phyloP scores from a whole-genome alignment of 2,329 filamentous ascomycete species.

The Blastomyces gilchristii region DNA sequence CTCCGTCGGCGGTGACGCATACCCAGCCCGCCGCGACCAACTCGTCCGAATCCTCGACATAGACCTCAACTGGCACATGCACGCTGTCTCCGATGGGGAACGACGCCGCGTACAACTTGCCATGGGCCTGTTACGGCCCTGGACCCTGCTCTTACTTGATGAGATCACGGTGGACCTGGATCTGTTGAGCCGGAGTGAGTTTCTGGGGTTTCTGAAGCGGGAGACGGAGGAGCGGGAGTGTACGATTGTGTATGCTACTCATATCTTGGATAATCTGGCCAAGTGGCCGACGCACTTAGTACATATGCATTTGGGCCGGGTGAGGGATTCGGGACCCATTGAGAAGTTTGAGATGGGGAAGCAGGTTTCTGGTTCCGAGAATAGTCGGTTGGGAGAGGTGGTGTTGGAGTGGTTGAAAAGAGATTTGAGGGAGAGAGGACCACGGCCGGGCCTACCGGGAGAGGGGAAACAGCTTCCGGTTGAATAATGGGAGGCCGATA shows the following conservation, averaged over 20 bases:
- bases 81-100: constrained; percentile 89
- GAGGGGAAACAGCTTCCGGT: constrained; percentile 25
- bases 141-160: constrained; percentile 82
- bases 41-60: constrained; percentile 82
- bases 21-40: constrained; percentile 72
- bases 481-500: constrained; percentile 9
- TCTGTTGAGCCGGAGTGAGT: constrained; percentile 71
- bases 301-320: constrained; percentile 82
- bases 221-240: constrained; percentile 76
- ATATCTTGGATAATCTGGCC: constrained; percentile 90
- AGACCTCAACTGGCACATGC: constrained; percentile 87
- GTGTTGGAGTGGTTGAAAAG: constrained; percentile 79
- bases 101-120: constrained; percentile 83
- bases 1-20: constrained; percentile 78
- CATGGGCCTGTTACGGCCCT: constrained; percentile 88
- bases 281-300: constrained; percentile 93
- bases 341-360: constrained; percentile 54
- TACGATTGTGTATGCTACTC: constrained; percentile 94
- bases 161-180: constrained; percentile 97
- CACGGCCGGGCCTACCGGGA: constrained; percentile 51
- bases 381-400: constrained; percentile 75
- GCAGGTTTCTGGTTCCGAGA: constrained; percentile 50
- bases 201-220: constrained; percentile 71
- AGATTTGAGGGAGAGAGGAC: constrained; percentile 69
- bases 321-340: constrained; percentile 76